Evolutionary conservation across 768 basidiomycete species (phyloP).

Genomic region (Russula vinacea): DNA sequence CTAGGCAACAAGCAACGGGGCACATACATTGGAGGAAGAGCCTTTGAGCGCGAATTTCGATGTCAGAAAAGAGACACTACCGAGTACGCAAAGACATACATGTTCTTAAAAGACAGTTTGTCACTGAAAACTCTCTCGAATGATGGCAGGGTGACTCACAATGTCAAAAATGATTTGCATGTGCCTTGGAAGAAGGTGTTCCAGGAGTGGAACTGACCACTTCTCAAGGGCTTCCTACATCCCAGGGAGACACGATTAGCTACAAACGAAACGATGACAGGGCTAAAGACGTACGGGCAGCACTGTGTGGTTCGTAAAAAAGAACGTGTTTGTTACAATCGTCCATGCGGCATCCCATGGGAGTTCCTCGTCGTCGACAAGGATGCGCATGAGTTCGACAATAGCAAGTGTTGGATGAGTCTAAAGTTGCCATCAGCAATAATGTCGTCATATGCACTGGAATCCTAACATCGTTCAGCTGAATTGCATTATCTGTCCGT

Average conservation of each 20-base stretch:
- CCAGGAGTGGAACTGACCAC: slow-evolving; percentile 87
- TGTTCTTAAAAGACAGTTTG: slow-evolving; percentile 42
- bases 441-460: neutral
- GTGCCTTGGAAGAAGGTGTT: slow-evolving; percentile 83
- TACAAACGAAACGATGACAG: neutral
- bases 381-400: slow-evolving; percentile 90
- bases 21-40: slow-evolving; percentile 66
- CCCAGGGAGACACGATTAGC: neutral
- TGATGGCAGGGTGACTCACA: slow-evolving; percentile 37
- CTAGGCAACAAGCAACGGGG: neutral
- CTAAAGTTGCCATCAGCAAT: slow-evolving; percentile 37
- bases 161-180: slow-evolving; percentile 93
- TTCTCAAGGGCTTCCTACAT: slow-evolving; percentile 78
- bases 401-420: slow-evolving; percentile 96
- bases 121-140: slow-evolving; percentile 35
- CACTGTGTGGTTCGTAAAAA: slow-evolving; percentile 95
- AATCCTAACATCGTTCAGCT: slow-evolving; percentile 79
- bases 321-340: slow-evolving; percentile 87
- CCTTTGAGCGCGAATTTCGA: slow-evolving; percentile 35
- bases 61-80: slow-evolving; percentile 8
- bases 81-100: slow-evolving; percentile 39
- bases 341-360: slow-evolving; percentile 83
- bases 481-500: slow-evolving; percentile 74
- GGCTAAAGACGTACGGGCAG: slow-evolving; percentile 58
- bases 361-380: slow-evolving; percentile 88